Base-by-base conservation (phyloP, 2,329 filamentous ascomycete species). In the Rugonectria rugulosa region DNA sequence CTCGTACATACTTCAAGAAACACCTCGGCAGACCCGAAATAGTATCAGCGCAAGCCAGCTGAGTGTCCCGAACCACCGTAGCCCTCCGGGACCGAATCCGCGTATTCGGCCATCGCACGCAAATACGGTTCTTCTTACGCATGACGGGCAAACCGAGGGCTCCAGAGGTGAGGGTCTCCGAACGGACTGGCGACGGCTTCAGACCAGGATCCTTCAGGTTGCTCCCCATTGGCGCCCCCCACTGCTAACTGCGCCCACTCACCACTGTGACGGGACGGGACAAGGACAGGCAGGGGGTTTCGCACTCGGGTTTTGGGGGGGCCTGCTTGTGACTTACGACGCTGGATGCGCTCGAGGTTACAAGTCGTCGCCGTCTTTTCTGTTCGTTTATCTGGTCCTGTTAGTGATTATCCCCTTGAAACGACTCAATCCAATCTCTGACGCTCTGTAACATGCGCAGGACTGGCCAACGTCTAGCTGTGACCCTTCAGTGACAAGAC, bases 281-380 rank as follows among this genome's bases (percentile, higher is more conserved):
- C 24, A 27, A 38, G 23, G 44, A 31, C 32, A 36, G 19, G 37
- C 45, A 42, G 47, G 53, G 64, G 63, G 56, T 9, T 36, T 55
- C 48, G 50, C 60, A 57, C 54, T 53, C 47, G 46, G 63, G 56
- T 59, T 60, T 42, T 14, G 37, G 44, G 52, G 48, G 48, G 56
- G 58, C 51, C 61, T n/a, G n/a, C n/a, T n/a, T n/a, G 54, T 44
- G 61, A 66, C 42, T 59, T 61, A 34, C 48, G 50, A 57, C 50
- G 40, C 37, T 44, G 53, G 21, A 49, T 40, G 52, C 37, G 40
- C 38, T 49, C 17, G 23, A 34, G 23, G 44, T 43, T 41, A 46
- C 32, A 44, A 55, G 29, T 45, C 52, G 27, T 49, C 24, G 45
- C 44, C 19, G 21, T 37, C 37, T 32, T n/a, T 42, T 50, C 34